Evolutionary conservation across 768 basidiomycete genomes (phyloP), one percentile per base, ranked within the genome.

Genomic region (Tubosaeta brunneosetosa): DNA sequence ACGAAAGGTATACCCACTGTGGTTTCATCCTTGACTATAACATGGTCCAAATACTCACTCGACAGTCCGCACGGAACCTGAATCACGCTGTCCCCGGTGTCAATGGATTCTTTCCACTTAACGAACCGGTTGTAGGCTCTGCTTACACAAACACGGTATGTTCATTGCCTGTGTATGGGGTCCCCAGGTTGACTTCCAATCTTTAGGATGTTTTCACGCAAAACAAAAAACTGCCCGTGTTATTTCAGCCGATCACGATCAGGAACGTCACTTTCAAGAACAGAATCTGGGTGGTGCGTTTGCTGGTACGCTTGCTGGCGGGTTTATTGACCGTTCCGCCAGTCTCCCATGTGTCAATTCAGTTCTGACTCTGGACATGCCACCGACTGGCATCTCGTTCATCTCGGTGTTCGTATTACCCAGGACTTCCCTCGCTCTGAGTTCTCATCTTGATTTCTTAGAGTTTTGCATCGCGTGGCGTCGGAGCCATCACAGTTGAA

Each of bases 291-390:
- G 85, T 83, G 48, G 85, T 83, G 9, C 29, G 29, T 29, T 29
- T 29, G 29, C 9, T 29, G 29, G 9, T 29, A 6, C 9, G 4
- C 9, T 9, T 9, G 29, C 29, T 29, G 29, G 9, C 29, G 48
- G 22, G 17, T 41, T 14, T 42, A 26, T 25, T 48, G 38, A 47
- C 6, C 12, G 6, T 48, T 27, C 16, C 41, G 44, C 9, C 55
- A 84, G 84, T 72, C 86, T 11, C 87, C 86, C 2, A 91, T 91
- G 89, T 91, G 90, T 66, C 84, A 86, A 67, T 93, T 92, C 70
- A 86, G 84, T 52, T 75, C 83, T 9, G 79, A 86, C 42, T 71
- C 84, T 47, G 90, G 90, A 0, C 82, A 87, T 60, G 81, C 83
- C 4, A 90, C 89, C 1, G 86, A 91, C 56, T 91, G 85, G 83